These are phyloP conservation scores for Metschnikowia koreensis DNA, from an alignment of 805 yeast species.

Conservation along the genomic window DNA sequence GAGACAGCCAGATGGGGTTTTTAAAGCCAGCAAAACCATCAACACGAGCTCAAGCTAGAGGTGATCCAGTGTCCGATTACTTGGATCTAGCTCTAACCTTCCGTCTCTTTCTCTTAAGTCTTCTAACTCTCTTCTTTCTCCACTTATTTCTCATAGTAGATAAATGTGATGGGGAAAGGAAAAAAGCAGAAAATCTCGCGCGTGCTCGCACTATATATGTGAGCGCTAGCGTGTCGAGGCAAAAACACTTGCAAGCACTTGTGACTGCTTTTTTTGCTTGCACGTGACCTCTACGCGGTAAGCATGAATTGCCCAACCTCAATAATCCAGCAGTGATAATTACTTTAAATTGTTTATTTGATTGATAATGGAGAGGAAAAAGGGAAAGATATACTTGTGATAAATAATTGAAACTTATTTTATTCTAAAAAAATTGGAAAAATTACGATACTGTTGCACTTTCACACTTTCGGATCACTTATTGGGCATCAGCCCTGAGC, in stretches of 20 bases:
- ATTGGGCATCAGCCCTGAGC: neutral
- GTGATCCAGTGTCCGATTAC: slow-evolving; percentile 57
- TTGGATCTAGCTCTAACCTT: slow-evolving; percentile 99
- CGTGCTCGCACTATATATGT: slow-evolving; percentile 21
- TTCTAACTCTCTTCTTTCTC: slow-evolving; percentile 99
- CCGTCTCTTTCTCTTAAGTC: slow-evolving; percentile 99
- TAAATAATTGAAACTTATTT: too few species aligned
- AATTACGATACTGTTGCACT: neutral
- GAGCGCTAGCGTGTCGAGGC: slow-evolving; percentile 25
- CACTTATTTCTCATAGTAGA: slow-evolving; percentile 89
- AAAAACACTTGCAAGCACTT: slow-evolving; percentile 11
- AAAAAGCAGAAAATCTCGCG: slow-evolving; percentile 20
- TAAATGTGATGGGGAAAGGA: slow-evolving; percentile 23
- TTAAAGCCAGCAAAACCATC: slow-evolving; percentile 3
- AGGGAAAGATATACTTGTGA: too few species aligned
- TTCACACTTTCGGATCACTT: neutral
- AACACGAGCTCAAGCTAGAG: slow-evolving; percentile 14
- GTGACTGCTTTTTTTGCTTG: slow-evolving; percentile 18
- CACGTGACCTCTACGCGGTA: slow-evolving; percentile 9
- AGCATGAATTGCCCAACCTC: neutral
- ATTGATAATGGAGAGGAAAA: too few species aligned
- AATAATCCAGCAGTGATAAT: too few species aligned
- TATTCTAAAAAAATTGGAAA: too few species aligned
- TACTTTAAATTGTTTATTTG: too few species aligned
- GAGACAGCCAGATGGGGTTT: neutral